Base-by-base conservation (phyloP, 2,329 filamentous ascomycete genomes). In the Rhynchosporium secalis region DNA sequence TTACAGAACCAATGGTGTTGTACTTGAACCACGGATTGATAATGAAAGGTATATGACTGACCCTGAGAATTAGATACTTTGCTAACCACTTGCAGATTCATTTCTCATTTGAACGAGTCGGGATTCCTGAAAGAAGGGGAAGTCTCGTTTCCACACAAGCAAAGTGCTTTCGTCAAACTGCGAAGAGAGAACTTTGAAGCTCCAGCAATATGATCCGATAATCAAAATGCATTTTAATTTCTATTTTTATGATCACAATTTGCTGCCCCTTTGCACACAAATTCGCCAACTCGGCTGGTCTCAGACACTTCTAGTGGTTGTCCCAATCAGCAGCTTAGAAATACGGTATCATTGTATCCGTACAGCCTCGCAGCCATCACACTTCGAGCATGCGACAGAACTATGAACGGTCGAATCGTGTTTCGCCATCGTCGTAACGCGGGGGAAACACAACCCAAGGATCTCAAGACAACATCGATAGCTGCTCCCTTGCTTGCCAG, bases 91-190 rank as follows among this genome's bases (percentile, higher is more conserved):
- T 46, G 58, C 66, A 90, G 88, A 70, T 79, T 90, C 51, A 84
- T 86, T 66, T 74, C 78, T 4, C 91, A 94, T 65, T 83, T 96
- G 15, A 83, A 90, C 65, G 78, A 84, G 6, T 82, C 83, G 0
- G 93, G 94, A 0, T 99, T 98, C 73, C 86, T 88, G 68, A 95
- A 92, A 72, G 91, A 96, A 76, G 87, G 87, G 63, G 92, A 97
- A 72, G 82, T 98, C 56, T 84, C 87, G 0, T 92, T 99, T 67
- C 89, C 92, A 1, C 93, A 98, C 75, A 99, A 99, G 76, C 92
- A 96, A 74, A 87, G 91, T 6, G 96, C 93, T 76, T 82, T 94
- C 65, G 89, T 96, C 77, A 89, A 89, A 71, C 82, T 96, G 66
- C 83, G 86, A 62, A 82, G 94, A 64, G 92, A 96, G 68, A 84